Conservation (phyloP, 2,329 filamentous ascomycete genomes). For the Thielaviopsis cerberus region DNA sequence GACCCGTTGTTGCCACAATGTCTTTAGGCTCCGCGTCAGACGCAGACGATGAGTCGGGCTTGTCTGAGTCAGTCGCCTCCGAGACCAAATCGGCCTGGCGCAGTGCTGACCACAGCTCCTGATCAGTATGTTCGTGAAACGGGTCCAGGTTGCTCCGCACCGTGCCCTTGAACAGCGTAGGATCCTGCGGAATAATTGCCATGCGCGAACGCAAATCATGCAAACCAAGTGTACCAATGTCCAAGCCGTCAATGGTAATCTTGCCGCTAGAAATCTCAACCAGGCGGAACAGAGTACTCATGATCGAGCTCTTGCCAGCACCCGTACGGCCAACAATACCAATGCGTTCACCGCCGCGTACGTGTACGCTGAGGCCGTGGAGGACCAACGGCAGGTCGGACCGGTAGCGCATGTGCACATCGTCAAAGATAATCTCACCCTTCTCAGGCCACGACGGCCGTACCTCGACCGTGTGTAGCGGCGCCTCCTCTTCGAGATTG, state of each 20-base stretch:
- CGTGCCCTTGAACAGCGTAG: slow-evolving; percentile 65
- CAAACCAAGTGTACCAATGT: slow-evolving; percentile 56
- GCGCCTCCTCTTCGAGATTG: slow-evolving; percentile 73
- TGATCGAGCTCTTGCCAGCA: slow-evolving; percentile 68
- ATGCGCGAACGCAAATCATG: slow-evolving; percentile 58
- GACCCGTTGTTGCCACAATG: slow-evolving; percentile 15
- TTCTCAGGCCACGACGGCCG: slow-evolving; percentile 65
- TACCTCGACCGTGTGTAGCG: slow-evolving; percentile 57
- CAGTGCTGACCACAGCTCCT: slow-evolving; percentile 60
- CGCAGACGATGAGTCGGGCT: slow-evolving; percentile 17
- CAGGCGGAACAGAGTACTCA: slow-evolving; percentile 64
- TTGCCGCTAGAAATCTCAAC: slow-evolving; percentile 44
- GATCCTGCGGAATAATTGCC: slow-evolving; percentile 71
- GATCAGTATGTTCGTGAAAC: slow-evolving; percentile 58
- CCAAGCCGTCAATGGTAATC: slow-evolving; percentile 46
- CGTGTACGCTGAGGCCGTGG: slow-evolving; percentile 50
- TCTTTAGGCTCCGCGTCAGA: slow-evolving; percentile 12
- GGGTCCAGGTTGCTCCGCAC: slow-evolving; percentile 66
- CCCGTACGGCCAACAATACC: slow-evolving; percentile 69
- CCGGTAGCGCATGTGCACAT: slow-evolving; percentile 66
- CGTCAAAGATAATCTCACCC: slow-evolving; percentile 60
- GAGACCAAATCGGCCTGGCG: slow-evolving; percentile 57
- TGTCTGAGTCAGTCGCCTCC: slow-evolving; percentile 22
- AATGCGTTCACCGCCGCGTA: slow-evolving; percentile 58
- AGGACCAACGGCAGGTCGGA: slow-evolving; percentile 54